Percentiles rank a stretch among this genome's conserved stretches.
Evolutionary conservation across 495 filamentous ascomycete species (phyloP).

Genomic region (Xylaria telfairii): DNA sequence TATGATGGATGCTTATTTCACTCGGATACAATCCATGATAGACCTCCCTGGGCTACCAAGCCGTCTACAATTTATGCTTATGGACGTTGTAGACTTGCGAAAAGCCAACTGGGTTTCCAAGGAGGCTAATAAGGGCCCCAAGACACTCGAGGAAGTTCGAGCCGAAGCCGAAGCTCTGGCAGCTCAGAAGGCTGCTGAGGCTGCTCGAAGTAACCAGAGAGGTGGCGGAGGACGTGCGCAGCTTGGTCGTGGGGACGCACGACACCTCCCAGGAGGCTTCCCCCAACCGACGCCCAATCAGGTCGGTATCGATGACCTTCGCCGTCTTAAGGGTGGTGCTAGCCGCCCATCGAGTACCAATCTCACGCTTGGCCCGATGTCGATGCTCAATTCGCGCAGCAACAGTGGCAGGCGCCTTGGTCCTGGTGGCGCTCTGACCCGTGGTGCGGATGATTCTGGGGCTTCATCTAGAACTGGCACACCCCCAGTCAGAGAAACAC

Average conservation of each 20-base stretch:
- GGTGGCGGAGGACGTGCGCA: conserved; percentile 69
- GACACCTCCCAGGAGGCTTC: conserved; percentile 72
- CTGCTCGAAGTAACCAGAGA: conserved; percentile 63
- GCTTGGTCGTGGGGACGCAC: conserved; percentile 83
- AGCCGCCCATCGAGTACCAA: conserved; percentile 63
- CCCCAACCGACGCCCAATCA: conserved; percentile 72
- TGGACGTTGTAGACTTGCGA: conserved; percentile 91
- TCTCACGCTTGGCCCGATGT: conserved; percentile 76
- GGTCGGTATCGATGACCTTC: conserved; percentile 87
- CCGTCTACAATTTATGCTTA: conserved; percentile 90
- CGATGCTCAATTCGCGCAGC: conserved; percentile 78
- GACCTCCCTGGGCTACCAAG: conserved; percentile 79
- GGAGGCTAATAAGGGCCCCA: conserved; percentile 89
- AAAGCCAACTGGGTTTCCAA: conserved; percentile 78
- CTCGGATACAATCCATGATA: conserved; percentile 80
- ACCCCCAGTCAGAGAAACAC: conserved; percentile 75
- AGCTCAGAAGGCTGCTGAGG: conserved; percentile 70
- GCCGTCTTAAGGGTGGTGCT: conserved; percentile 68
- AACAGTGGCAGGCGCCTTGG: conserved; percentile 84
- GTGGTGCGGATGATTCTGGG: conserved; percentile 72
- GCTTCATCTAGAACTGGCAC: conserved; percentile 88
- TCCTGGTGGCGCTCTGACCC: conserved; percentile 70
- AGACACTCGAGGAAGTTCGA: conserved; percentile 91
- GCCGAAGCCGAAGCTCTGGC: conserved; percentile 78
- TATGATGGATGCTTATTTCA: conserved; percentile 95